Base-by-base conservation (phyloP, 1,284 basidiomycete genomes). In the Malassezia equina region DNA sequence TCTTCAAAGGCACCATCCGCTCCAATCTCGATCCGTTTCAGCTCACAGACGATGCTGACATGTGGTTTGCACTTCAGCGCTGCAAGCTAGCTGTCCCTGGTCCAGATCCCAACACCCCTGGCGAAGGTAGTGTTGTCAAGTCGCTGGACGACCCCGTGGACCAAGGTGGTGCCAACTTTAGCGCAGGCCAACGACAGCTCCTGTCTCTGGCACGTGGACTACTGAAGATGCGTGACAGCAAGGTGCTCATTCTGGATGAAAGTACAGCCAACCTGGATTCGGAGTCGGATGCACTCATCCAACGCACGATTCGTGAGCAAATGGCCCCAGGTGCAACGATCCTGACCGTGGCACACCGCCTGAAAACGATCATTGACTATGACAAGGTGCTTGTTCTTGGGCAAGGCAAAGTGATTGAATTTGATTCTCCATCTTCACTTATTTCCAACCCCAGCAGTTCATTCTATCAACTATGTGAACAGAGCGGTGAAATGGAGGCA, bases 331-430 rank as follows among this genome's bases (percentile, higher is more conserved):
- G 78, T 11, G 75, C 75, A 13, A 80, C 80, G 0, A 76, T 77
- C 27, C 64, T 77, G 23, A 79, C 78, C 11, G 83, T 84, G 54
- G 83, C 84, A 1, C 84, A 85, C 73, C 76, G 83, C 28, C 77
- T 85, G 46, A 80, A 82, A 45, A 84, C 83, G 2, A 82, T 85
- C 54, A 77, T 78, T 62, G 79, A 80, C 63, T 79, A 78, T 49
- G 78, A 79, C 73, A 77, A 77, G 64, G 81, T 83, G 29, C 65
- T 80, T 4, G 79, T 81, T 3, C 71, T 82, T 9, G 44, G 79
- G 77, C 75, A 76, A 6, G 80, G 80, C 7, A 80, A 80, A 2
- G 88, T 94, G 50, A 79, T 83, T 2, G 89, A 93, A 69, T 90
- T 84, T 65, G 88, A 86, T 64, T 78, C 78, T 44, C 86, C 86